Conservation (phyloP, 176 grass and related monocot genomes). For the Hsuehochloa calcarea region DNA sequence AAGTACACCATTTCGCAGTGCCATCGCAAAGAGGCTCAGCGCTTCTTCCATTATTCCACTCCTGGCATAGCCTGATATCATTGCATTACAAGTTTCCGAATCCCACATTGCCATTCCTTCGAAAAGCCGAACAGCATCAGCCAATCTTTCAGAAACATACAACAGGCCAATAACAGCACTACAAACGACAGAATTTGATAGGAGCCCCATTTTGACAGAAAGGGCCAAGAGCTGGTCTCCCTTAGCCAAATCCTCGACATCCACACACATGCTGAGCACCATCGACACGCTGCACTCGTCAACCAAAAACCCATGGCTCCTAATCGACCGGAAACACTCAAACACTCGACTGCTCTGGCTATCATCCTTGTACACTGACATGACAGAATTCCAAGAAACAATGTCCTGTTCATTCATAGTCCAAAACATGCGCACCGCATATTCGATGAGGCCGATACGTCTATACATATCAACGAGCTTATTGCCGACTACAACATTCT, state of each 20-base stretch:
- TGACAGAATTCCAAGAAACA: conserved; percentile 69
- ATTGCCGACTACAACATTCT: conserved; percentile 51
- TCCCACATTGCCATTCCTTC: conserved; percentile 50
- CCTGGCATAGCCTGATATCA: conserved; percentile 64
- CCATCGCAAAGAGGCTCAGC: conserved; percentile 49
- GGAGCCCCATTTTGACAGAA: conserved; percentile 59
- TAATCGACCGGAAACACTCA: conserved; percentile 54
- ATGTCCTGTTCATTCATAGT: conserved; percentile 54
- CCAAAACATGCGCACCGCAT: conserved; percentile 53
- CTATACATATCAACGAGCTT: conserved; percentile 75
- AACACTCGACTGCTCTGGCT: conserved; percentile 39
- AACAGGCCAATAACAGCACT: conserved; percentile 68
- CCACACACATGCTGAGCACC: conserved; percentile 51
- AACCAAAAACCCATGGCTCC: conserved; percentile 42
- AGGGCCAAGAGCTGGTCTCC: conserved; percentile 77
- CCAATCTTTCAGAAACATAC: conserved; percentile 60
- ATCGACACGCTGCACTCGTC: conserved; percentile 68
- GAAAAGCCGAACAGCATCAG: conserved; percentile 55
- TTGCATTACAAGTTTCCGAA: conserved; percentile 67
- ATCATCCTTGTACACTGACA: conserved; percentile 60
- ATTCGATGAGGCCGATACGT: conserved; percentile 39
- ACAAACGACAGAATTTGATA: conserved; percentile 66
- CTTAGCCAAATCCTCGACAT: conserved; percentile 44
- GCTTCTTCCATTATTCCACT: conserved; percentile 63
- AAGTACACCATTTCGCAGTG: conserved; percentile 55